A percentile compares a stretch with the other conserved stretches of the same genome.
phyloP scores from a whole-genome alignment of 768 basidiomycete genomes.

The Pulveroboletus sp. region DNA sequence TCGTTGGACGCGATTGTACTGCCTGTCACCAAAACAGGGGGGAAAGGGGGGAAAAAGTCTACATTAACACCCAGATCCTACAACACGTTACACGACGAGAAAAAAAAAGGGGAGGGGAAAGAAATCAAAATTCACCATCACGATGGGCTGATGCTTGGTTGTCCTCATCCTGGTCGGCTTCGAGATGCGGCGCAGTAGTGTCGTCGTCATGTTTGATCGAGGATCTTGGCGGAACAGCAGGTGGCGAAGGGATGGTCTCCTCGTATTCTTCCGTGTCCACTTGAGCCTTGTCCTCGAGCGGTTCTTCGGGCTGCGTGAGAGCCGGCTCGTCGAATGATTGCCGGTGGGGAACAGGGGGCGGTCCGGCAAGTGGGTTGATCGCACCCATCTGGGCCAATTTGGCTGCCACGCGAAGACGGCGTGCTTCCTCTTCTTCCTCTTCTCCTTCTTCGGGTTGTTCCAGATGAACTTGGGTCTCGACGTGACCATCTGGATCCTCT shows the following conservation, averaged over 20 bases:
- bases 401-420: conserved; percentile 58
- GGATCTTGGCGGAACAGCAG: conserved; percentile 22
- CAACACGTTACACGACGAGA: conserved; percentile 23
- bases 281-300: conserved; percentile 21
- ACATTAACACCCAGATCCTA: conserved; percentile 32
- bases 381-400: conserved; percentile 61
- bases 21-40: conserved; percentile 20
- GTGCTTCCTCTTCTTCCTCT: conserved; percentile 51
- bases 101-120: conserved; percentile 11
- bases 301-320: not conserved
- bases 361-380: conserved; percentile 51
- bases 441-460: conserved; percentile 15
- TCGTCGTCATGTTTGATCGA: conserved; percentile 15
- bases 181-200: conserved; percentile 14
- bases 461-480: conserved; percentile 3
- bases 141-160: conserved; percentile 18
- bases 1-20: conserved; percentile 13
- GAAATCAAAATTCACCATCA: conserved; percentile 45
- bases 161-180: conserved; percentile 15
- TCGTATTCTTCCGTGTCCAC: conserved; percentile 24
- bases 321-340: conserved; percentile 12
- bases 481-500: not conserved
- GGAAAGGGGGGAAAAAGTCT: conserved; percentile 4
- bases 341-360: conserved; percentile 23
- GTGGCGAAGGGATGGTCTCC: conserved; percentile 19